phyloP scores from a whole-genome alignment of 1,284 basidiomycete species.

The Chalciporus sp. region DNA sequence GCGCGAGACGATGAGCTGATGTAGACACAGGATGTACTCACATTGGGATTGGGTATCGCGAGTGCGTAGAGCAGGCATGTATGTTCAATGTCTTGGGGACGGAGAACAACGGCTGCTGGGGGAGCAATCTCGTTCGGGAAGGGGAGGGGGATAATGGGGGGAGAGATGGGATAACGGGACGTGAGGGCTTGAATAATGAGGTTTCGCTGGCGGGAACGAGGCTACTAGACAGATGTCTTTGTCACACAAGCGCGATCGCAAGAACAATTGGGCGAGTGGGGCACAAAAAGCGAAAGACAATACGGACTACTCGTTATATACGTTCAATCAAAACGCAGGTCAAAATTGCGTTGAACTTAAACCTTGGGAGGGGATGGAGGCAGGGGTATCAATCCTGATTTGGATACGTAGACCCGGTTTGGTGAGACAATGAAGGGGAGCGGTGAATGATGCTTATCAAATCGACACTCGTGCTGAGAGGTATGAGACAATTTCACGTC shows the following conservation, averaged over 20 bases:
- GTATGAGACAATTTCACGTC: slow-evolving; percentile 43
- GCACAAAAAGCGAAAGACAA: slow-evolving; percentile 62
- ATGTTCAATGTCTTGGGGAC: slow-evolving; percentile 40
- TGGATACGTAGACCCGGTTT: slow-evolving; percentile 26
- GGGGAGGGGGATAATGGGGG: slow-evolving; percentile 29
- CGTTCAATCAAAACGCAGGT: slow-evolving; percentile 31
- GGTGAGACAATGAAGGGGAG: slow-evolving; percentile 39
- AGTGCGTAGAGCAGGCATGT: slow-evolving; percentile 76
- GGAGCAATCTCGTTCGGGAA: slow-evolving; percentile 38
- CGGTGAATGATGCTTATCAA: slow-evolving; percentile 33
- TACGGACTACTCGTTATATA: slow-evolving; percentile 64
- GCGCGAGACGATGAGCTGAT: slow-evolving; percentile 10
- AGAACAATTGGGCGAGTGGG: slow-evolving; percentile 67
- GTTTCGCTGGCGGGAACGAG: slow-evolving; percentile 43
- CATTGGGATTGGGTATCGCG: slow-evolving; percentile 67
- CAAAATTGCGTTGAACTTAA: slow-evolving; percentile 34
- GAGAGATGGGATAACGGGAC: slow-evolving; percentile 25
- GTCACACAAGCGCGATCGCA: slow-evolving; percentile 45
- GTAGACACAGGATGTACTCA: slow-evolving; percentile 37
- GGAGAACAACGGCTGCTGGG: slow-evolving; percentile 32
- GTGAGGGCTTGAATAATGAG: slow-evolving; percentile 45
- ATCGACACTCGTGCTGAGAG: slow-evolving; percentile 30
- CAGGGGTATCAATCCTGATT: slow-evolving; percentile 25
- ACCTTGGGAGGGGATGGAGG: slow-evolving; percentile 20
- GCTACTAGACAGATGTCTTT: slow-evolving; percentile 42